Conservation (phyloP, 73 alveolate genomes). For the Blepharisma japonicum region DNA sequence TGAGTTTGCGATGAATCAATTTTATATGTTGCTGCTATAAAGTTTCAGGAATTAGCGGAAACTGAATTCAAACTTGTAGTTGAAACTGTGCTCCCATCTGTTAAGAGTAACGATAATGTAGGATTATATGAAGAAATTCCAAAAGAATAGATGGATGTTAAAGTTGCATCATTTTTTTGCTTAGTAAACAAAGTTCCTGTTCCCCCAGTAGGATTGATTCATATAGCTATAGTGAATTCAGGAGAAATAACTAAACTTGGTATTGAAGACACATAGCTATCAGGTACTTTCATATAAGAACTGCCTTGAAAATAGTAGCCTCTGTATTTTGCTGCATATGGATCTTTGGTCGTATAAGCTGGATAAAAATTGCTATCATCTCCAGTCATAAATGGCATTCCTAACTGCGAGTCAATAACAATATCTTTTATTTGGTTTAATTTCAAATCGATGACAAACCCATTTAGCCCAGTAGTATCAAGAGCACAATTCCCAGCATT, state of each 20-base stretch:
- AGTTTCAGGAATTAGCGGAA: no score
- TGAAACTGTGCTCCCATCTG: no score
- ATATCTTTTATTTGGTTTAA: background rate
- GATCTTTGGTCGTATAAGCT: background rate
- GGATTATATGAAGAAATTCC: no score
- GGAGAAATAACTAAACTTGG: background rate
- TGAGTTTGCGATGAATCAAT: no score
- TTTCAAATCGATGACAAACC: background rate
- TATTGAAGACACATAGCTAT: background rate
- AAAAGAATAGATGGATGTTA: no score
- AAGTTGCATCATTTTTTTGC: background rate
- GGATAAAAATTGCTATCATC: slow-evolving; percentile 3
- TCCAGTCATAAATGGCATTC: background rate
- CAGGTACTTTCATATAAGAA: slow-evolving; percentile 8
- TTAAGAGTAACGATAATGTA: no score
- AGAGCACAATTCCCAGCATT: background rate
- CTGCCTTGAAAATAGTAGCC: slow-evolving; percentile 18
- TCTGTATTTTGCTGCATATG: background rate
- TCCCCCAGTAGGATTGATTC: background rate
- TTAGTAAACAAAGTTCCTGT: background rate
- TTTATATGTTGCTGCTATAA: no score
- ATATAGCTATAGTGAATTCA: slow-evolving; percentile 6
- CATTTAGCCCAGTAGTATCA: background rate
- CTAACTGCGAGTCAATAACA: background rate
- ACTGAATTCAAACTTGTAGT: no score